A percentile compares a stretch with the other conserved stretches of the same genome.
Evolutionary conservation across 139 green algal genomes (phyloP).

Genomic region (Marvania coccoides): DNA sequence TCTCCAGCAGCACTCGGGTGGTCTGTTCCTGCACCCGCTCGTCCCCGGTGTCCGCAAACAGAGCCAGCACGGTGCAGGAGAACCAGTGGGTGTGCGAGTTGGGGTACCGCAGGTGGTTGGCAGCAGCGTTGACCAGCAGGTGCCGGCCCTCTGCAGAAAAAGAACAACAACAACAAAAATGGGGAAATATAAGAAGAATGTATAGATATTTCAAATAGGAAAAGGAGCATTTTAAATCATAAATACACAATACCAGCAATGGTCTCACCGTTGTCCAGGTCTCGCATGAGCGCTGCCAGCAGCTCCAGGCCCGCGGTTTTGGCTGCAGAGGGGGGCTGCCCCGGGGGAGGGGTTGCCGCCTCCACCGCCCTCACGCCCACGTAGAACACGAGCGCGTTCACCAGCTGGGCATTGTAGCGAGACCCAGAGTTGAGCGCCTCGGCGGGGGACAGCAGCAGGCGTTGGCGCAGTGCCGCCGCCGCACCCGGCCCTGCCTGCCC

Average conservation of each 20-base stretch:
- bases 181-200: constrained; percentile 38
- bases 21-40: constrained; percentile 86
- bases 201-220: too few species aligned
- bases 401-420: constrained; percentile 71
- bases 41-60: constrained; percentile 76
- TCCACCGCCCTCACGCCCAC: constrained; percentile 58
- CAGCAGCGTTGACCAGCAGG: constrained; percentile 92
- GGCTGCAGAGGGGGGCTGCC: constrained; percentile 25
- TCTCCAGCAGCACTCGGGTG: constrained; percentile 96
- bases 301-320: constrained; percentile 64
- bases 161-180: too few species aligned
- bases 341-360: constrained; percentile 3
- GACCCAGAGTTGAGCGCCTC: constrained; percentile 15
- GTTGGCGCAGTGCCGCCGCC: constrained; percentile 39
- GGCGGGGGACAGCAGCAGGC: constrained; percentile 40
- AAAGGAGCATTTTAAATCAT: too few species aligned
- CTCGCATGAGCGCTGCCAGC: constrained; percentile 54
- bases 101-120: constrained; percentile 98
- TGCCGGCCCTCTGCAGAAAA: constrained; percentile 79
- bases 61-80: constrained; percentile 83
- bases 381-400: constrained; percentile 93
- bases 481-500: constrained; percentile 14
- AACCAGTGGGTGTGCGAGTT: constrained; percentile 99
- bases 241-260: too few species aligned
- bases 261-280: constrained; percentile 72